Evolutionary conservation across 768 basidiomycete species (phyloP).

Genomic region (Fistulinella prunicolor): DNA sequence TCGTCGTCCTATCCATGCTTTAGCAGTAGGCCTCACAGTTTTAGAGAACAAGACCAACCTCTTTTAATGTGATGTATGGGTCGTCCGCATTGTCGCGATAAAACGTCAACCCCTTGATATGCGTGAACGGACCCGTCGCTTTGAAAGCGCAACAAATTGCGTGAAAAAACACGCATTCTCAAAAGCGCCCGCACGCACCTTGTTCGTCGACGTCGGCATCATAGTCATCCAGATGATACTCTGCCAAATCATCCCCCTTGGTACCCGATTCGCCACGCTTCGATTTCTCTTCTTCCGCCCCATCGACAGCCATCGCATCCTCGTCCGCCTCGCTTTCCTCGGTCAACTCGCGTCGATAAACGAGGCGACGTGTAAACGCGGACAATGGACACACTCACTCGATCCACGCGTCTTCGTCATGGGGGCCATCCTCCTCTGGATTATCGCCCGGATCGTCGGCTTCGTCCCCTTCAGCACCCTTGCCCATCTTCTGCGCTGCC

Average conservation of each 20-base stretch:
- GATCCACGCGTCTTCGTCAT: constrained; percentile 65
- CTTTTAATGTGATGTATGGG: constrained; percentile 95
- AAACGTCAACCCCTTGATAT: constrained; percentile 91
- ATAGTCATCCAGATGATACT: constrained; percentile 91
- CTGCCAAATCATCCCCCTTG: constrained; percentile 65
- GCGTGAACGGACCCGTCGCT: constrained; percentile 85
- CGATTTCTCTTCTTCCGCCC: constrained; percentile 16
- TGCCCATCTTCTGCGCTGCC: constrained; percentile 68
- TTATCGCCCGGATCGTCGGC: constrained; percentile 54
- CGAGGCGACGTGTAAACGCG: constrained; percentile 3
- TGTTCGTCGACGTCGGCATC: constrained; percentile 66
- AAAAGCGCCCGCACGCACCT: constrained; percentile 18
- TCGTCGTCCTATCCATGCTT: constrained; percentile 40
- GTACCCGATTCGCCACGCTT: constrained; percentile 24
- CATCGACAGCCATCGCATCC: constrained; percentile 64
- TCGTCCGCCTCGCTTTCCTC: constrained; percentile 45
- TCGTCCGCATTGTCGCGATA: constrained; percentile 92
- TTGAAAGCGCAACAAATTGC: too few relatives aligned
- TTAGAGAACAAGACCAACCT: constrained; percentile 47
- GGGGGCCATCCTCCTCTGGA: constrained; percentile 23
- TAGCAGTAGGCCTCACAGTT: not conserved
- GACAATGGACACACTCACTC: constrained; percentile 62
- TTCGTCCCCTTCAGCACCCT: constrained; percentile 62
- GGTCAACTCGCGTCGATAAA: constrained; percentile 13
- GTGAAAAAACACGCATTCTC: not conserved